Evolutionary conservation across 1,284 basidiomycete species (phyloP), one percentile per base, ranked within the genome.

Genomic region (Malassezia equina): DNA sequence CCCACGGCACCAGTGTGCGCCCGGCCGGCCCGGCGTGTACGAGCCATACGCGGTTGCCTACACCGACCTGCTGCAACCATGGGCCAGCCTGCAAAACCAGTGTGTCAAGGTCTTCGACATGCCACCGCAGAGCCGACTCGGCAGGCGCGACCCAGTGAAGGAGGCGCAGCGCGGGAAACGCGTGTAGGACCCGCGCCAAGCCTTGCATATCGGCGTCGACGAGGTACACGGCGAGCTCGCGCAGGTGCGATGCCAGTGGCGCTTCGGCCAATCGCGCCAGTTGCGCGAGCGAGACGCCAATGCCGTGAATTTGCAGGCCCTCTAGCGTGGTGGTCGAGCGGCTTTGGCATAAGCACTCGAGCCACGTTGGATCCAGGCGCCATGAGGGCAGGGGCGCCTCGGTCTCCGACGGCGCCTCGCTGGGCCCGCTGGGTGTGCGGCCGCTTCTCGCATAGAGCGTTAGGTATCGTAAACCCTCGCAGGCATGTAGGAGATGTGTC

Each of bases 1-100:
- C 69, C 65, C 64, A 69, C 12, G 62, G 52, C 28, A 50, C 55
- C 11, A 67, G 55, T n/a, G 31, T 34, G 17, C 64, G 57, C 1
- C 31, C 47, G 12, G 45, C 21, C 17, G 31, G 12, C 12, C 47
- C 55, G 13, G 57, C 52, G 32, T 65, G 57, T 13, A 71, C 59
- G n/a, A 64, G 56, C 67, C 67, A 69, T 32, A 73, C 67, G 9
- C 67, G 64, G 51, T 73, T 69, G 9, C 66, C 59, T 51, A 70
- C 70, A 0, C 70, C 70, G 34, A 73, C 60, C 48, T 71, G 67
- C 23, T 52, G 47, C 24, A 73, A 49, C 8, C 58, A 54, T 25
- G 39, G 57, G 2, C 61, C 47, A 15, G 52, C 45, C 21, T 23
- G 17, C 31, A 36, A 28, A 5, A 23, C 17, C 19, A 39, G 17